A percentile compares a stretch with the other conserved stretches of the same genome.
These are phyloP conservation scores for barrel medic (Medicago truncatula) DNA, from an alignment of 306 rosid species.

Conservation along the genomic window MtrunA17r5.0-ANR NC_053043.1:9290001-9290500, in stretches of 20 bases:
- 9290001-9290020: constrained; percentile 83
- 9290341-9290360: too few species aligned
- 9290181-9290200: constrained; percentile 80
- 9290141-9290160: constrained; percentile 81
- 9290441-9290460: too few species aligned
- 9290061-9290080: constrained; percentile 80
- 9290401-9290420: too few species aligned
- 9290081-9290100: constrained; percentile 80
- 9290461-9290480: too few species aligned
- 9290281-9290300: constrained; percentile 46
- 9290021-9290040: constrained; percentile 87
- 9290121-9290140: constrained; percentile 73
- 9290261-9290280: constrained; percentile 45
- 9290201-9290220: constrained; percentile 86
- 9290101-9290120: constrained; percentile 77
- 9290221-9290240: constrained; percentile 81
- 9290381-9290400: too few species aligned
- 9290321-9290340: too few species aligned
- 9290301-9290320: constrained; percentile 24
- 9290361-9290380: too few species aligned
- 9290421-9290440: too few species aligned
- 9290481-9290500: too few species aligned
- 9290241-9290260: constrained; percentile 90
- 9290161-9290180: constrained; percentile 88
- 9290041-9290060: constrained; percentile 75